These are phyloP conservation scores for Quercus glauca DNA, from an alignment of 306 rosid species.

Conservation along the genomic window DNA sequence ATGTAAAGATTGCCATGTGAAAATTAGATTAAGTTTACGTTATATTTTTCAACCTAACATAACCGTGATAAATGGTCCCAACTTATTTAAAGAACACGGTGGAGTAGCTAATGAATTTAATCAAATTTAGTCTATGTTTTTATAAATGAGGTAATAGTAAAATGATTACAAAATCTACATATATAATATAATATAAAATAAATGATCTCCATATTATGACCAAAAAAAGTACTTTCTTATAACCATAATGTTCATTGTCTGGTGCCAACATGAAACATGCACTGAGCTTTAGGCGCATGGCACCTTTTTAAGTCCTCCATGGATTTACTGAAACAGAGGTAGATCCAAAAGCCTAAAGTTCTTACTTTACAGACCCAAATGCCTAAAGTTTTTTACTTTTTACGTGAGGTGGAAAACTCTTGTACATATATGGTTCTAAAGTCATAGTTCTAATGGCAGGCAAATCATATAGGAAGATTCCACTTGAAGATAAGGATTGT, in stretches of 20 bases:
- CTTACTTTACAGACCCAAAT: background rate
- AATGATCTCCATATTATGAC: background rate
- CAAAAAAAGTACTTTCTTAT: background rate
- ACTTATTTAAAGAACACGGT: too few relatives aligned
- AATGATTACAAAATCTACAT: background rate
- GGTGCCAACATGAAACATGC: background rate
- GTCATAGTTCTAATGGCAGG: slow-evolving; percentile 19
- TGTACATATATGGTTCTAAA: background rate
- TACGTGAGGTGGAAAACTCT: slow-evolving; percentile 5
- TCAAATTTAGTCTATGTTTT: background rate
- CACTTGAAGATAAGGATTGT: background rate
- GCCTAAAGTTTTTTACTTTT: background rate
- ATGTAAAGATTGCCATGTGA: too few relatives aligned
- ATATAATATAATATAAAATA: background rate
- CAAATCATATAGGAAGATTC: slow-evolving; percentile 12
- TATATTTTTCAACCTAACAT: too few relatives aligned
- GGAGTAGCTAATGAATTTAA: background rate
- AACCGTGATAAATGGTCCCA: too few relatives aligned
- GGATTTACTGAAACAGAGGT: background rate
- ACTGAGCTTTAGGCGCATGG: slow-evolving; percentile 3
- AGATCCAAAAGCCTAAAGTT: too few relatives aligned
- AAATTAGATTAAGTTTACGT: too few relatives aligned
- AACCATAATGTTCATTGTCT: background rate
- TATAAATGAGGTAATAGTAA: background rate
- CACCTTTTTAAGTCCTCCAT: background rate